Base-by-base conservation (phyloP, 257 asterid species). In the Haberlea rhodopensis region DNA sequence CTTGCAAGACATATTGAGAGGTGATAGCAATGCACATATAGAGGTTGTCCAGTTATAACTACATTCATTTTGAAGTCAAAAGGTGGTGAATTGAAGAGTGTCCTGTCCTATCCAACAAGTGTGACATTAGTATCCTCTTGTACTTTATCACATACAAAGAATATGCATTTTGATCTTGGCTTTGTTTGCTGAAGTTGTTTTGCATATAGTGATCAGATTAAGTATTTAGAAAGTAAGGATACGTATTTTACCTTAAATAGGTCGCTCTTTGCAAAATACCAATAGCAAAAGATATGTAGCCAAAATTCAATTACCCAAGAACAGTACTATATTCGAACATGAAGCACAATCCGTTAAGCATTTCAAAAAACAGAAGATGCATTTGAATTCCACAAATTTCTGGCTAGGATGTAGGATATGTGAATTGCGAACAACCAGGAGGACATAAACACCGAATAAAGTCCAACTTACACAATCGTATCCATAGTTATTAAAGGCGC, bases 101-200 rank as follows among this genome's bases (percentile, higher is more conserved):
- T 58, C 29, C 7, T 60, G 26, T 46, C 31, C 28, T 8, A 51
- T 62, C 59, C 31, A 54, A 32, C 67, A 54, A 32, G 21, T 53
- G 49, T 53, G 48, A 54, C 34, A 66, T 10, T 13, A 63, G 2
- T 6, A 45, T 56, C 62, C 57, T 37, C 54, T 21, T 22, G 68
- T 53, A 62, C 64, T 46, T 25, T 48, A 58, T 26, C 69, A 49
- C 45, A 53, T 56, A 19, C 53, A 22, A 53, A 46, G 8, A 66
- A 48, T 22, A 46, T 7, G 53, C 63, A 68, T 49, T 24, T 37
- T 6, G 8, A 5, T 43, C 63, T 34, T 22, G 5, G 18, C 57
- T 60, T 9, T 68, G 45, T 54, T 53, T 49, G 43, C 63, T 16
- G 22, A 56, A 73, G 31, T 68, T 62, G 15, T 43, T 53, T 46